Percentiles rank a stretch among this genome's conserved stretches.
Conservation (phyloP, 768 basidiomycete genomes). For the Lentinula edodes region DNA sequence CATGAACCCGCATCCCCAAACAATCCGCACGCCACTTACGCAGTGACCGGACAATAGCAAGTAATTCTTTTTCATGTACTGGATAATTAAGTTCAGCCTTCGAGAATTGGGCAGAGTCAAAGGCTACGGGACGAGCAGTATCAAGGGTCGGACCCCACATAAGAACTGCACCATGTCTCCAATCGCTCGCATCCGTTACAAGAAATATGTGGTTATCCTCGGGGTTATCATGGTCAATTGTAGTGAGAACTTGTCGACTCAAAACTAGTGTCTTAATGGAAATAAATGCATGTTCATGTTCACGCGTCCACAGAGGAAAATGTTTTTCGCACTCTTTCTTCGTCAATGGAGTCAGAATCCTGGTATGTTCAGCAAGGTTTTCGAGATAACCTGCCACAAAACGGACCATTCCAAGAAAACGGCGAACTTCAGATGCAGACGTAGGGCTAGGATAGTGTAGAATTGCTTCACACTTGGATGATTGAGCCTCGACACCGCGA, state of each 20-base stretch:
- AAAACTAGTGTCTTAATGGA: conserved; percentile 23
- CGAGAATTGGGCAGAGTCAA: too few species aligned
- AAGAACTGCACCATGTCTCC: conserved; percentile 19
- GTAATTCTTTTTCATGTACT: too few species aligned
- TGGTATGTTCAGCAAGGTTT: conserved; percentile 12
- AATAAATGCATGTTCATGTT: conserved; percentile 21
- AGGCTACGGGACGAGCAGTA: too few species aligned
- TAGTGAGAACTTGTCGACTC: conserved; percentile 19
- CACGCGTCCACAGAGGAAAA: conserved; percentile 15
- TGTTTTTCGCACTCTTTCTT: conserved; percentile 11
- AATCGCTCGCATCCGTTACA: conserved; percentile 21
- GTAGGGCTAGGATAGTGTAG: conserved; percentile 16
- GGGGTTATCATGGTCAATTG: conserved; percentile 24
- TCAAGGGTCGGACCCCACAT: conserved; percentile 12
- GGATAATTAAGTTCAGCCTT: too few species aligned
- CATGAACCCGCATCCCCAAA: too few species aligned
- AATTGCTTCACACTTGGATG: conserved; percentile 13
- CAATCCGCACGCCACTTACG: too few species aligned
- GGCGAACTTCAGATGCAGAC: conserved; percentile 8
- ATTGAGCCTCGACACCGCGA: conserved; percentile 16
- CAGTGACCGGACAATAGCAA: too few species aligned
- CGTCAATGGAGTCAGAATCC: conserved; percentile 13
- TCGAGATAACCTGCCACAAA: conserved; percentile 14
- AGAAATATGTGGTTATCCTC: conserved; percentile 23
- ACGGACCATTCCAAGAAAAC: conserved; percentile 17